Percentiles rank a stretch among this genome's conserved stretches.
Evolutionary conservation across 768 basidiomycete genomes (phyloP).

Genomic region (Termitomyces sp.): DNA sequence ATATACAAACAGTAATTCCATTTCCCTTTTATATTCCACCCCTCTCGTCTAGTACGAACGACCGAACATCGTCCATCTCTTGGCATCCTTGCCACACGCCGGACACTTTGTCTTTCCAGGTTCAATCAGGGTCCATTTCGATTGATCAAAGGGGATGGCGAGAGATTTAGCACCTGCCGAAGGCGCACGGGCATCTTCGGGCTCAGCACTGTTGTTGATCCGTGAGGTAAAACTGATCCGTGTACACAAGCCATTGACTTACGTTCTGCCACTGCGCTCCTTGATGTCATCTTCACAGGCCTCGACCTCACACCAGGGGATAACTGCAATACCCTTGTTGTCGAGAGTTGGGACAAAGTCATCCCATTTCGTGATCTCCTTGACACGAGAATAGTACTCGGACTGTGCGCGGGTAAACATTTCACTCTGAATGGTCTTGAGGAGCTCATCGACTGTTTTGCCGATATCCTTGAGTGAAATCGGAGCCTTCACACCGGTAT

Average conservation of each 20-base stretch:
- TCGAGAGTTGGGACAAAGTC: constrained; percentile 91
- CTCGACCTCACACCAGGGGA: constrained; percentile 96
- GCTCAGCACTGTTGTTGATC: constrained; percentile 56
- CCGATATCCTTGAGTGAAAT: constrained; percentile 35
- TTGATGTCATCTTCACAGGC: constrained; percentile 98
- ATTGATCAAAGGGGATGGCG: constrained; percentile 94
- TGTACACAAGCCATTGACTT: constrained; percentile 20
- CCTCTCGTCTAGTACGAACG: constrained; percentile 59
- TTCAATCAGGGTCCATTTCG: constrained; percentile 72
- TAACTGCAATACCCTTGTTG: constrained; percentile 76
- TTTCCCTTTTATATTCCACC: not conserved
- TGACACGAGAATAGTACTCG: constrained; percentile 64
- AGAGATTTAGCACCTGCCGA: constrained; percentile 97
- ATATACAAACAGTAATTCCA: constrained; percentile 7
- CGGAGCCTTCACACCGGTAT: constrained; percentile 42
- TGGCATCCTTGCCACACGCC: constrained; percentile 82
- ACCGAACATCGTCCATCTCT: constrained; percentile 97
- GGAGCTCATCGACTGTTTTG: constrained; percentile 52
- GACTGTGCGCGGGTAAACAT: constrained; percentile 81
- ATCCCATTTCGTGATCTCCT: constrained; percentile 81
- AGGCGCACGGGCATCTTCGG: constrained; percentile 90
- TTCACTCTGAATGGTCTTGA: constrained; percentile 83
- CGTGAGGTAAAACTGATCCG: constrained; percentile 10
- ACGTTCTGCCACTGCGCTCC: constrained; percentile 85
- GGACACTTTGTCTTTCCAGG: constrained; percentile 86